Evolutionary conservation across 2,329 filamentous ascomycete species (phyloP).

Genomic region (Chaetomiaceae sp.): DNA sequence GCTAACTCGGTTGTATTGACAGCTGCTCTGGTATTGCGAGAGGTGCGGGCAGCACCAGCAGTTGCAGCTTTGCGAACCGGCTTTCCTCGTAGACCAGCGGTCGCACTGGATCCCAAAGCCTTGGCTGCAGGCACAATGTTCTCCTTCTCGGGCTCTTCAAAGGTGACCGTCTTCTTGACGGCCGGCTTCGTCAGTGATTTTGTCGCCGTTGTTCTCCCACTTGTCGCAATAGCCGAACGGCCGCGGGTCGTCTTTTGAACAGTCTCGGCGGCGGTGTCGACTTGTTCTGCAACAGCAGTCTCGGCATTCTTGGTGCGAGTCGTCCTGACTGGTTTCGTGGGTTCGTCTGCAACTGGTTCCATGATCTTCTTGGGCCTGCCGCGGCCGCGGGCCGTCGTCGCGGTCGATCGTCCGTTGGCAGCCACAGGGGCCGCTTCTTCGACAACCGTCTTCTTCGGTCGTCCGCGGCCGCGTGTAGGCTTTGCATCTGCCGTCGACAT

Average conservation of each 20-base stretch:
- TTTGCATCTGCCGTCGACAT: constrained; percentile 21
- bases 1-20: constrained; percentile 27
- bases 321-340: constrained; percentile 22
- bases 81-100: constrained; percentile 35
- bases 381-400: constrained; percentile 16
- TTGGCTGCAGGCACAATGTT: constrained; percentile 41
- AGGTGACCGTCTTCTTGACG: constrained; percentile 56
- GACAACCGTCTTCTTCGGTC: constrained; percentile 38
- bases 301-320: constrained; percentile 13
- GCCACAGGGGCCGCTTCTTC: constrained; percentile 15
- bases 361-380: constrained; percentile 30
- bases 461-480: constrained; percentile 39
- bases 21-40: constrained; percentile 24
- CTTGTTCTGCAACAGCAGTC: constrained; percentile 3
- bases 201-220: constrained; percentile 14
- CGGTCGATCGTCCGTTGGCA: constrained; percentile 35
- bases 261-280: constrained; percentile 9
- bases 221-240: constrained; percentile 33
- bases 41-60: constrained; percentile 24
- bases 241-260: constrained; percentile 34
- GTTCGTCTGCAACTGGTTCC: constrained; percentile 25
- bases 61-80: constrained; percentile 43
- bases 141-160: constrained; percentile 60
- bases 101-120: constrained; percentile 12
- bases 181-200: constrained; percentile 37